Evolutionary conservation across 257 asterid species (phyloP).

Genomic region (Handroanthus guayacan): DNA sequence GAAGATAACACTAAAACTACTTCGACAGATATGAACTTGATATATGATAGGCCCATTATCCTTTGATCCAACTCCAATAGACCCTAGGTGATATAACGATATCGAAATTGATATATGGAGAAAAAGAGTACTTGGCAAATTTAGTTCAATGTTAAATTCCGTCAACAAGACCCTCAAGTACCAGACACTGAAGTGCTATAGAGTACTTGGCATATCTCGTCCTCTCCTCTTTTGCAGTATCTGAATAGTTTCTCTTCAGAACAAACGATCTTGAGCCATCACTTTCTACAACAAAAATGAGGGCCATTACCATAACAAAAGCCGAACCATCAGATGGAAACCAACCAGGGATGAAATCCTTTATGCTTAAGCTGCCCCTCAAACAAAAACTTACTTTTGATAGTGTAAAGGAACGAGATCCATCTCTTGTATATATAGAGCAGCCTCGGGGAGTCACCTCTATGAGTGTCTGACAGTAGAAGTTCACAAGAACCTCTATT

Average conservation of each 20-base stretch:
- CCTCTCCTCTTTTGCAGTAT: conserved; percentile 30
- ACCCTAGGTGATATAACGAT: not conserved
- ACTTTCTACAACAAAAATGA: conserved; percentile 42
- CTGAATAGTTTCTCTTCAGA: conserved; percentile 53
- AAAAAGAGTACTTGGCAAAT: not conserved
- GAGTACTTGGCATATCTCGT: conserved; percentile 72
- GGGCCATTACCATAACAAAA: not conserved
- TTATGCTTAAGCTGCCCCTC: conserved; percentile 15
- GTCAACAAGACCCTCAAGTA: conserved; percentile 60
- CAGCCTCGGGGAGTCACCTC: conserved; percentile 79
- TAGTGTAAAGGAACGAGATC: conserved; percentile 78
- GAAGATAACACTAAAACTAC: not conserved
- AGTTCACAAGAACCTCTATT: conserved; percentile 60
- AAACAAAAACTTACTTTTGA: conserved; percentile 50
- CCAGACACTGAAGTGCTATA: conserved; percentile 80
- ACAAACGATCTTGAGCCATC: conserved; percentile 69
- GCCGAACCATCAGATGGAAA: not conserved
- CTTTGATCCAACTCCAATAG: not conserved
- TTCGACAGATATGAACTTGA: not conserved
- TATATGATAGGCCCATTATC: no score
- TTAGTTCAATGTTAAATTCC: conserved; percentile 27
- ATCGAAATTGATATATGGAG: not conserved
- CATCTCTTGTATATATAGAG: conserved; percentile 90
- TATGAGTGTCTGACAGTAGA: conserved; percentile 79
- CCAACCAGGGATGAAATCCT: not conserved